phyloP scores from a whole-genome alignment of 75 land plant species.

The Isoetes taiwanensis region DNA sequence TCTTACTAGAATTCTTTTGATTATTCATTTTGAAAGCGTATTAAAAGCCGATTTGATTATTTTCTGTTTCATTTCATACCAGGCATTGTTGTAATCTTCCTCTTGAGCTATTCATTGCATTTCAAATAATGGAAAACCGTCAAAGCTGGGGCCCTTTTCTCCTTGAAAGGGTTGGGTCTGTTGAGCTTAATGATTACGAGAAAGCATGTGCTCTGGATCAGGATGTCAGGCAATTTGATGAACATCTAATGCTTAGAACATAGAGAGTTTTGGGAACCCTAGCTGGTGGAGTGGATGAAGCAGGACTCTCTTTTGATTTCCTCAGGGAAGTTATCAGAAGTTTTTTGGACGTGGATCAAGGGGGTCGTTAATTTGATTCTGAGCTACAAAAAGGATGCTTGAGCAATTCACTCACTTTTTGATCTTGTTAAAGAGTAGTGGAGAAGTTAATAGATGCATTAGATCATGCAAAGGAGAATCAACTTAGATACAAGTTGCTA shows the following conservation, averaged over 20 bases:
- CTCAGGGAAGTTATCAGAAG: constrained; percentile 57
- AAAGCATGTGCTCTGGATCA: constrained; percentile 49
- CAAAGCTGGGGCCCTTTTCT: no score
- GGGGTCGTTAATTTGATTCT: constrained; percentile 64
- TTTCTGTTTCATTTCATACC: no score
- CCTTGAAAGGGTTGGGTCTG: not conserved
- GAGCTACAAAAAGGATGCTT: constrained; percentile 55
- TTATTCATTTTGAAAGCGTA: no score
- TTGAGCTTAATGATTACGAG: constrained; percentile 49
- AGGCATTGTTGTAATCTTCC: no score
- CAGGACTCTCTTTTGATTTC: constrained; percentile 52
- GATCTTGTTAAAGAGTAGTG: constrained; percentile 63
- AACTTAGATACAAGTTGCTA: constrained; percentile 36
- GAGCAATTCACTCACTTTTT: constrained; percentile 51
- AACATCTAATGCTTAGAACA: constrained; percentile 36
- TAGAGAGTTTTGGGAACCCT: constrained; percentile 38
- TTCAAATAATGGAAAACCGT: no score
- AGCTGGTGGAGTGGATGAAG: constrained; percentile 18
- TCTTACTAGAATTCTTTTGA: no score
- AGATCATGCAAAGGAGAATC: constrained; percentile 39
- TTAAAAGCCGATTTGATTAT: no score
- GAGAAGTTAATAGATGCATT: constrained; percentile 50
- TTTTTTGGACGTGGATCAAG: constrained; percentile 67
- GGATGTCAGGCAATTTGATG: constrained; percentile 50
- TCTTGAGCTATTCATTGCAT: no score